Percentiles rank a stretch among this genome's conserved stretches.
Evolutionary conservation across 495 filamentous ascomycete genomes (phyloP).

Genomic region (Aspergillus nidulans): DNA sequence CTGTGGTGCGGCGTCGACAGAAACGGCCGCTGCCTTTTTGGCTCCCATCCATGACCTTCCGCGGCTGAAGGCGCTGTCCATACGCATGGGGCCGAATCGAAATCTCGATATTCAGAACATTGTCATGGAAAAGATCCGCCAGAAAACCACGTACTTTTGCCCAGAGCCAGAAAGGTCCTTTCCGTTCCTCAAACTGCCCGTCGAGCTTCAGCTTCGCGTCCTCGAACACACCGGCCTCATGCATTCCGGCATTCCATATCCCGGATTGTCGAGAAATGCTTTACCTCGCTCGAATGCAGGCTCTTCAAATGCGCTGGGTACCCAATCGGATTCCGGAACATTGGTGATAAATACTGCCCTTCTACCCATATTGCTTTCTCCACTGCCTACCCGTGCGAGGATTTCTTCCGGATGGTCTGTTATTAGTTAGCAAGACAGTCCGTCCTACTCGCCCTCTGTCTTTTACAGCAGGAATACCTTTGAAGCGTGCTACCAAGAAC

Average conservation of each 20-base stretch:
- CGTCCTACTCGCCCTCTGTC: neutral
- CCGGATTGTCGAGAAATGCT: neutral
- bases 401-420: neutral
- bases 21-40: neutral
- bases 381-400: neutral
- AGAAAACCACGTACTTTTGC: neutral
- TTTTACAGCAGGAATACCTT: neutral
- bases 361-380: constrained; percentile 5
- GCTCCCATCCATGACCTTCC: constrained; percentile 3
- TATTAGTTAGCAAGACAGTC: neutral
- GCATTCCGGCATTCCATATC: neutral
- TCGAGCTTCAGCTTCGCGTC: constrained; percentile 4
- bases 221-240: constrained; percentile 1
- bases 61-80: neutral
- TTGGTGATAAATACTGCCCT: neutral
- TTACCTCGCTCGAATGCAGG: neutral
- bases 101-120: neutral
- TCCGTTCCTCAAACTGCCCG: constrained; percentile 3
- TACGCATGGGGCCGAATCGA: neutral
- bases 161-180: neutral
- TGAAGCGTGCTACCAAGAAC: neutral
- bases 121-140: neutral
- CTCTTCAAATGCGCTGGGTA: neutral
- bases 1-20: constrained; percentile 2
- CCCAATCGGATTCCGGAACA: neutral